Base-by-base conservation (phyloP, 2,329 filamentous ascomycete genomes). In the Neonectria sp. region DNA sequence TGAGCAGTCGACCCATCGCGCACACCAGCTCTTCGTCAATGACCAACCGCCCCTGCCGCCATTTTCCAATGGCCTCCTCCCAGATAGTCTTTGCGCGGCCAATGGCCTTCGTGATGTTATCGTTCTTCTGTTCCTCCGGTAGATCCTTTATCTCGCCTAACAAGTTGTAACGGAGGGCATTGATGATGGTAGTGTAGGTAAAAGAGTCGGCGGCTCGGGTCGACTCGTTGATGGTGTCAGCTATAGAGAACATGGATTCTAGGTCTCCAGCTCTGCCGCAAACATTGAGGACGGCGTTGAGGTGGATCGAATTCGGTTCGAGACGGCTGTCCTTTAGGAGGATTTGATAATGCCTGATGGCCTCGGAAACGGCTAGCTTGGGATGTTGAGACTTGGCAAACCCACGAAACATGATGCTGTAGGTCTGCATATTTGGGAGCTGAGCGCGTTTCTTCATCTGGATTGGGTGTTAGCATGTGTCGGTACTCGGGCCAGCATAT, bases 371-470 rank as follows among this genome's bases (percentile, higher is more conserved):
- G 55, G 90, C 90, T 33, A 89, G 79, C 49, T 87, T 83, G 1
- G 86, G 81, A 65, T 92, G 87, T 1, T 86, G 78, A 17, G 91
- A 89, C 48, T 85, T 81, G 46, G 91, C 88, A 61, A 95, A 89
- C 33, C 95, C 95, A 57, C 89, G 86, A 72, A 99, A 90, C 65
- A 98, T 88, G 65, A 93, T 91, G 21, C 93, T 96, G 78, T 93
- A 98, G 0, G 96, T 98, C 74, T 92, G 89, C 4, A 90, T 88
- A 78, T 95, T 95, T 1, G 96, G 95, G 29, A 88, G 85, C 75
- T 97, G 92, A 6, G 86, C 91, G 68, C 95, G 89, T 83, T 98
- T 98, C 83, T 98, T 99, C 95, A 99, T 98, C 92, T 94, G 72
- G 13, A 65, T 52, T 33, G 40, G 48, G 63, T 67, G 56, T 65